phyloP scores from a whole-genome alignment of 306 rosid species.

The Corylus avellana region DNA sequence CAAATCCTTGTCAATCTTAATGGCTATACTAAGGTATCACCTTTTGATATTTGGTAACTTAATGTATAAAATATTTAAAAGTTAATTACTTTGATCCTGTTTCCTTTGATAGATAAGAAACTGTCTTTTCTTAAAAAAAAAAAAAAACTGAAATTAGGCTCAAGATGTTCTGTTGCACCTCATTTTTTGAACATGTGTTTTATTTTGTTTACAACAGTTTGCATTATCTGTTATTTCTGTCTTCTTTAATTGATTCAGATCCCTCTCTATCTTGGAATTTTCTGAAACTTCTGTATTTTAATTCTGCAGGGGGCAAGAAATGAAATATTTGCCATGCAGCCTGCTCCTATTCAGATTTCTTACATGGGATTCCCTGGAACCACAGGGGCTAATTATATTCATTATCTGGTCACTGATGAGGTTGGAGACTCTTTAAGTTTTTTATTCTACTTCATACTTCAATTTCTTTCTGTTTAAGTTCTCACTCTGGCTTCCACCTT shows the following conservation, averaged over 20 bases:
- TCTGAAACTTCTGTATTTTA: conserved; percentile 5
- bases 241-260: not conserved
- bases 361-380: conserved; percentile 99
- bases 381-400: conserved; percentile 88
- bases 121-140: not conserved
- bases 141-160: not conserved
- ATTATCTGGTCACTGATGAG: conserved; percentile 93
- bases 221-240: not conserved
- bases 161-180: not conserved
- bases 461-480: not conserved
- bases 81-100: not conserved
- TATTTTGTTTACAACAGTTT: not conserved
- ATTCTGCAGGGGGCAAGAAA: conserved; percentile 87
- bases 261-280: not conserved
- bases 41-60: conserved; percentile 11
- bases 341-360: conserved; percentile 98
- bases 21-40: conserved; percentile 91
- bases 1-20: conserved; percentile 90
- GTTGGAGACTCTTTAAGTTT: conserved; percentile 32
- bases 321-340: conserved; percentile 92
- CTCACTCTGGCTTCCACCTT: conserved; percentile 15
- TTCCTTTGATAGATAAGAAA: not conserved
- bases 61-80: not conserved
- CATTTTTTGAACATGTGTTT: not conserved
- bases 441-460: conserved; percentile 2